Evolutionary conservation across 2,329 filamentous ascomycete species (phyloP).

Genomic region (Claviceps citrina): DNA sequence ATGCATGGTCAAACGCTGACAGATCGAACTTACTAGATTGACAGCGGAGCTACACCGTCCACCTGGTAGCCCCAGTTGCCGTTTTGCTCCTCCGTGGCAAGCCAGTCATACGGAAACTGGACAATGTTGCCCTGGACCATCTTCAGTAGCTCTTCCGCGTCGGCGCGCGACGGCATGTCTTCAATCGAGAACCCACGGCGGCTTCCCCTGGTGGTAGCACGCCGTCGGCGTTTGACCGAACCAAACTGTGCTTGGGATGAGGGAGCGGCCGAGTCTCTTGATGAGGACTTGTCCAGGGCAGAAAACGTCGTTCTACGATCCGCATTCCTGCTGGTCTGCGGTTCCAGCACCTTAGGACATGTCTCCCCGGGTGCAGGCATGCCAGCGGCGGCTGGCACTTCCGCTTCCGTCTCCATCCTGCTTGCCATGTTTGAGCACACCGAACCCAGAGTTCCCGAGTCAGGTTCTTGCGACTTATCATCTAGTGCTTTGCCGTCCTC

Average conservation of each 20-base stretch:
- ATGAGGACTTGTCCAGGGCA: conserved; percentile 32
- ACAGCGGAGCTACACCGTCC: conserved; percentile 85
- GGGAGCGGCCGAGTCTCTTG: conserved; percentile 17
- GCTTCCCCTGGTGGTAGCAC: conserved; percentile 55
- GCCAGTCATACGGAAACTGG: conserved; percentile 90
- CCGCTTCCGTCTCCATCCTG: conserved; percentile 1
- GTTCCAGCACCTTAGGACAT: conserved; percentile 18
- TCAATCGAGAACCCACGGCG: conserved; percentile 52
- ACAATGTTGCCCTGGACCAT: conserved; percentile 81
- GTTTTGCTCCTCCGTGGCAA: conserved; percentile 76
- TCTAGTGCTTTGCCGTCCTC: conserved; percentile 15
- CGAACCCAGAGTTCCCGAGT: conserved; percentile 15
- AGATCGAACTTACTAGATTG: conserved; percentile 70
- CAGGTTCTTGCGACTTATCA: conserved; percentile 17
- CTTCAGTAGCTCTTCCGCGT: conserved; percentile 68
- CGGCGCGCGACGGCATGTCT: conserved; percentile 57
- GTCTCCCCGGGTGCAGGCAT: conserved; percentile 33
- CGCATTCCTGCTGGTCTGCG: conserved; percentile 23
- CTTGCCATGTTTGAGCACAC: conserved; percentile 22
- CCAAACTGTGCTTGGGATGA: conserved; percentile 22
- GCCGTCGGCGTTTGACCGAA: conserved; percentile 45
- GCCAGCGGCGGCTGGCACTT: conserved; percentile 22
- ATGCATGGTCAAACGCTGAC: no score
- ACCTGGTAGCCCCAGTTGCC: conserved; percentile 96
- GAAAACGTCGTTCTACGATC: conserved; percentile 43